Evolutionary conservation across 202 grass and related monocot genomes (phyloP), one percentile per base, ranked within the genome.

Genomic region (Saccharum hybrid): DNA sequence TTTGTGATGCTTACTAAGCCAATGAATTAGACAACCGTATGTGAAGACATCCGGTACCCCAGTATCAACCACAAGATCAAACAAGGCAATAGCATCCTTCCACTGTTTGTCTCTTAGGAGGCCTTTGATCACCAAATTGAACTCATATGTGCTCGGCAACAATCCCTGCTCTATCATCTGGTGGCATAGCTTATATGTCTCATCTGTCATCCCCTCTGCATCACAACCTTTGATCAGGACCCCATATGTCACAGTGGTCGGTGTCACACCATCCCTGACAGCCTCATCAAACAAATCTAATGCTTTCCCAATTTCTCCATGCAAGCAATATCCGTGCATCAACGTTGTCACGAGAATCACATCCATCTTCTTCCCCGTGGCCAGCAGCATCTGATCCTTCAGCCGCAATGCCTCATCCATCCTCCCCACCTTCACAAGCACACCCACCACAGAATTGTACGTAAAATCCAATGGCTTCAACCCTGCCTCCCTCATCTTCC

Each of bases 311-410:
- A 94, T 83, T 56, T 97, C 68, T 41, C 76, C 76, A 51, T 26
- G 74, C 75, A 70, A 79, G 82, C 86, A 97, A 83, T 91, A 93
- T 21, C 92, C 90, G n/a, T 91, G 84, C 82, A 97, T 90, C 73
- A 97, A 64, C 8, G 33, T 89, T 4, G 94, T 97, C 4, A 60
- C 79, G 2, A 83, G 74, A 56, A 93, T 30, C 23, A 90, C 51
- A 79, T 92, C 73, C 85, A 97, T 85, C 22, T 86, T 59, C 38
- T 85, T 74, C 19, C 92, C 84, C 10, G 74, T 31, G 39, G 66
- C 78, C 37, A 82, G 51, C 82, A 93, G 51, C 86, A 91, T 88
- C 60, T 93, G 88, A 79, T 91, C 87, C 84, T 90, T 93, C 48
- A 93, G 66, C 54, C 57, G 82, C 81, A 93, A 74, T 1, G 94